A percentile compares a stretch with the other conserved stretches of the same genome.
Evolutionary conservation across 139 green algal genomes (phyloP).

Genomic region (Zygnema circumcarinatum): DNA sequence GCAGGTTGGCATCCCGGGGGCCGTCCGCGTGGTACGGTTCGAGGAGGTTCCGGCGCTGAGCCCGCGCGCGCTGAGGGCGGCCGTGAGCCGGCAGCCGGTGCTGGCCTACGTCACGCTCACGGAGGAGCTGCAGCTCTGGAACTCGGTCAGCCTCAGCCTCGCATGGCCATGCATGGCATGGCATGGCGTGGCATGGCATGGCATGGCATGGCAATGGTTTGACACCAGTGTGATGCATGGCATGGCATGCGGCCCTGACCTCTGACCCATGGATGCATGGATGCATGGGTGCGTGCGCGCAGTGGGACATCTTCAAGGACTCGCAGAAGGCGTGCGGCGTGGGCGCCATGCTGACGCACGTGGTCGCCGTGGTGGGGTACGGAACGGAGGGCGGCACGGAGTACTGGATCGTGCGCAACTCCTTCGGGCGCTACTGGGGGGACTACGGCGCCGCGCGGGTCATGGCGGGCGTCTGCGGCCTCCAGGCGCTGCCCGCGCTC

Average conservation of each 20-base stretch:
- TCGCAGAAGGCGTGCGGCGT: too few species aligned
- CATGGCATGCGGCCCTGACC: too few species aligned
- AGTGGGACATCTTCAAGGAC: too few species aligned
- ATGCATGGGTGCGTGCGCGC: too few species aligned
- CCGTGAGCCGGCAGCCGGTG: background rate
- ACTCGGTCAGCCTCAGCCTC: background rate
- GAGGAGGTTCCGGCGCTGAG: background rate
- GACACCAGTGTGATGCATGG: too few species aligned
- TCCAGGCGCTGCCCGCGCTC: background rate
- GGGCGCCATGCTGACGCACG: conserved; percentile 4
- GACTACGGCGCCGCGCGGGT: background rate
- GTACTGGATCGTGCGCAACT: conserved; percentile 15
- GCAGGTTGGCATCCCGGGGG: too few species aligned
- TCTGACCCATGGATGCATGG: too few species aligned
- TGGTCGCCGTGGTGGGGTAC: background rate
- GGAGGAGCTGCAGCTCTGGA: background rate
- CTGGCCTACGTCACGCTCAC: background rate
- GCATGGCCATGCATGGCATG: too few species aligned
- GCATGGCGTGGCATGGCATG: too few species aligned
- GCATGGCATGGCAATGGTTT: too few species aligned
- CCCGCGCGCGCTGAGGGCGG: background rate
- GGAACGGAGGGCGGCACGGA: background rate
- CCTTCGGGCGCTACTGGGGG: background rate
- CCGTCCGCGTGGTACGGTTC: too few species aligned
- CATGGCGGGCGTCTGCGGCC: background rate